Conservation (phyloP, 495 filamentous ascomycete genomes). For the Ascobolus immersus region DNA sequence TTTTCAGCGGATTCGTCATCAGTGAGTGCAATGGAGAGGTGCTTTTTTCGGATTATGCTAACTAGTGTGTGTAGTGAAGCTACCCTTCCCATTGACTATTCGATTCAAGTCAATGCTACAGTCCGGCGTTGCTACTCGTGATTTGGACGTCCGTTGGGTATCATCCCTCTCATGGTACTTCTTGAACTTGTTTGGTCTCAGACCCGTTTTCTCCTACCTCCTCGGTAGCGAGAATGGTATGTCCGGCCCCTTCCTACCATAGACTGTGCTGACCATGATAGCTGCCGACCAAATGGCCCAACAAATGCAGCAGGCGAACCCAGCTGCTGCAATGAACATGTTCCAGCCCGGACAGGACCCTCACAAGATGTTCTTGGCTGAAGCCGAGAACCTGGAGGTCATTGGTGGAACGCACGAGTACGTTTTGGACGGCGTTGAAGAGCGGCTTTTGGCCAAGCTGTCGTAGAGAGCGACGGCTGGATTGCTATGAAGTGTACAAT, state of each 20-base stretch:
- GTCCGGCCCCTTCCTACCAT: conserved; percentile 11
- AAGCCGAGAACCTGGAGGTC: conserved; percentile 88
- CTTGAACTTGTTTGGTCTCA: conserved; percentile 80
- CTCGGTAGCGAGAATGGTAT: conserved; percentile 84
- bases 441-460: conserved; percentile 51
- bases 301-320: conserved; percentile 69
- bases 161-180: conserved; percentile 98
- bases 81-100: conserved; percentile 93
- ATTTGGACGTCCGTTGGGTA: conserved; percentile 94
- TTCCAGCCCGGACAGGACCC: conserved; percentile 89
- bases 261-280: conserved; percentile 15
- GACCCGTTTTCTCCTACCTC: conserved; percentile 93
- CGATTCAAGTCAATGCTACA: conserved; percentile 97
- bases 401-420: conserved; percentile 54
- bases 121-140: conserved; percentile 77
- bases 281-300: conserved; percentile 85
- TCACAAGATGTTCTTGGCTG: conserved; percentile 69
- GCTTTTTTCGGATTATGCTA: conserved; percentile 1
- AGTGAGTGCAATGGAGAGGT: conserved; percentile 28
- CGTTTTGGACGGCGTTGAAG: conserved; percentile 64
- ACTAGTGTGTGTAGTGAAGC: conserved; percentile 39
- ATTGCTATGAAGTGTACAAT: too few relatives aligned
- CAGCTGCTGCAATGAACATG: conserved; percentile 38
- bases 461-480: too few relatives aligned
- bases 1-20: conserved; percentile 93